Base-by-base conservation (phyloP, 805 yeast genomes). In the Metschnikowia cubensis region DNA sequence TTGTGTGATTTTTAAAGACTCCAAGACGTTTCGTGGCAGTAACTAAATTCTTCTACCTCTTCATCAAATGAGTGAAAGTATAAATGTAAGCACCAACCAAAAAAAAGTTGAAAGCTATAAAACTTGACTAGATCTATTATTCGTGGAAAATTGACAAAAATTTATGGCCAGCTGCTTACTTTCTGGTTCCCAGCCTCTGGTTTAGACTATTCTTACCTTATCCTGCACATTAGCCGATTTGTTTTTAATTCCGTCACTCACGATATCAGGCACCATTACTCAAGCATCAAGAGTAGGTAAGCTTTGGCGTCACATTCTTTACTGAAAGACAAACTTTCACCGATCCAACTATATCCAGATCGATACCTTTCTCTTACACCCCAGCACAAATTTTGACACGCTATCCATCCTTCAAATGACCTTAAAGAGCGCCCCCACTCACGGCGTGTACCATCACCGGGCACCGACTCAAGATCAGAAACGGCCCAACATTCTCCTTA, bases 401-500 rank as follows among this genome's bases (percentile, higher is more conserved):
- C 31, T 21, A 14, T 21, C 7, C 25, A 18, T 32, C 44, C 6
- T 42, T 15, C 17, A 18, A 33, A 50, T 47, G 52, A 39, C 25
- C 45, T 32, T 41, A 35, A 18, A 46, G 7, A 10, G 41, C 35
- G 6, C 42, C 6, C 6, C 33, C 4, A 21, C 35, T 6, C 29
- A 39, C 29, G 50, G 57, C n/a, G 39, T 49, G 42, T 50, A 45
- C 35, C 54, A 51, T 36, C 50, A 48, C 45, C 37, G 56, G 33
- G 38, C 42, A 1, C 51, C 51, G 34, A 53, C 39, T 36, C 56
- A 57, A 35, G 76, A 73, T 55, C 59, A 64, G 4, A 59, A 63
- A 40, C 65, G 65, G 50, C 77, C 77, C 33, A 71, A 69, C 53
- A 65, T 71, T 47, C 56, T 73, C 18, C 70, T 68, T 50, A 63